Percentiles rank a stretch among this genome's conserved stretches.
These are phyloP conservation scores for Pythium periplocum DNA, from an alignment of 352 stramenopile genomes.

Conservation along the genomic window DNA sequence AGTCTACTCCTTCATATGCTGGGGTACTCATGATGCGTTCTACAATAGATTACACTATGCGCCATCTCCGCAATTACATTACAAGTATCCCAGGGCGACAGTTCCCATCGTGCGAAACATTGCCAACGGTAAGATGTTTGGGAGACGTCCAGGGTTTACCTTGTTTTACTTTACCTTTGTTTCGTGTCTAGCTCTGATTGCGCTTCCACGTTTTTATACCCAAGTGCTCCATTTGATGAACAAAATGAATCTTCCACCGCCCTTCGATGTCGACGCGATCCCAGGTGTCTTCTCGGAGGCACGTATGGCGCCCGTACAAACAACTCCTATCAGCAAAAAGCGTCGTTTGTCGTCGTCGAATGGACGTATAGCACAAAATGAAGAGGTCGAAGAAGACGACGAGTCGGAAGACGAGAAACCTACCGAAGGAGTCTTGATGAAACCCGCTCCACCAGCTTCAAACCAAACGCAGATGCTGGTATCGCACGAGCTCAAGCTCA, in stretches of 20 bases:
- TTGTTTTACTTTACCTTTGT: not conserved
- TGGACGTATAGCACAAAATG: not conserved
- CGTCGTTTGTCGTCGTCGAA: constrained; percentile 4
- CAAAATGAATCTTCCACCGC: constrained; percentile 87
- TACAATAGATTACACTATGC: constrained; percentile 74
- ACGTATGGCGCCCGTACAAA: not conserved
- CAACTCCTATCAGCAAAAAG: not conserved
- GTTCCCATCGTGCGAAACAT: constrained; percentile 82
- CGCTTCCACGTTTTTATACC: constrained; percentile 83
- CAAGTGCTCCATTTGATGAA: constrained; percentile 91
- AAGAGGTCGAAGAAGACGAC: constrained; percentile 2
- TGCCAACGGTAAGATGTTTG: constrained; percentile 55
- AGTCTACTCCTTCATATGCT: not conserved
- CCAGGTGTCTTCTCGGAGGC: constrained; percentile 48
- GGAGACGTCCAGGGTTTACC: not conserved
- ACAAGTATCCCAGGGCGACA: constrained; percentile 82
- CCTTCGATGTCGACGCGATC: constrained; percentile 71
- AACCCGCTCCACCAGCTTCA: no score
- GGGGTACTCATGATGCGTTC: not conserved
- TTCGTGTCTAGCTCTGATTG: constrained; percentile 62
- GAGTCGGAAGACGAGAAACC: not conserved
- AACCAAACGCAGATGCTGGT: no score
- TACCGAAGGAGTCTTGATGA: no score
- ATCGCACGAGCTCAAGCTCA: no score
- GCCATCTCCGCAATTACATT: constrained; percentile 75